Evolutionary conservation across 202 grass and related monocot species (phyloP).

Genomic region (Miscanthus sacchariflorus): DNA sequence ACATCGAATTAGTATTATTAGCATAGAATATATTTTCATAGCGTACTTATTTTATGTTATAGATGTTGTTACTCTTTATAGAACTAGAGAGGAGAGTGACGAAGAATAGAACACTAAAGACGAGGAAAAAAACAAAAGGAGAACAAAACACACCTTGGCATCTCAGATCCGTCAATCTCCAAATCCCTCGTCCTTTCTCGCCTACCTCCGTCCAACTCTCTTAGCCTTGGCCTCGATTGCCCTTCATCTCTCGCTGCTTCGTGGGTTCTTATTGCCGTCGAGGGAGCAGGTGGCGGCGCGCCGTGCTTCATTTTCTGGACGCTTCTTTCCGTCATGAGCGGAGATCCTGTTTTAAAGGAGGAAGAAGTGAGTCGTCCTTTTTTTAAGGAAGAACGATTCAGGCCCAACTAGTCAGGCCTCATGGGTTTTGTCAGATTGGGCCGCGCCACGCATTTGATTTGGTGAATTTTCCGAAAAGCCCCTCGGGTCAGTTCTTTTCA

Average conservation of each 20-base stretch:
- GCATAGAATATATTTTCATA: no score
- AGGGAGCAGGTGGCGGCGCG: background rate
- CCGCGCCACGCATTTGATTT: background rate
- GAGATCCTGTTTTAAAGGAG: background rate
- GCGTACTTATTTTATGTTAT: no score
- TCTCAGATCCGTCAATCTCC: background rate
- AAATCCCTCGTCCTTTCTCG: background rate
- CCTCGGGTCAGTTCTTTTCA: background rate
- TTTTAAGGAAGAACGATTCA: background rate
- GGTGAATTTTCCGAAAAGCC: background rate
- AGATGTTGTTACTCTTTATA: no score
- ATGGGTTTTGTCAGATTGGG: slow-evolving; percentile 4
- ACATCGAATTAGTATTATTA: no score
- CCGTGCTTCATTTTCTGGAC: background rate
- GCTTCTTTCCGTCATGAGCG: background rate
- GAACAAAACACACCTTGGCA: slow-evolving; percentile 14
- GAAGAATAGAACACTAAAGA: background rate
- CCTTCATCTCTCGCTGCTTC: background rate
- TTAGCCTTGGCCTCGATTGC: background rate
- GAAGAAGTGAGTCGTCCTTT: background rate
- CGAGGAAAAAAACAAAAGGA: background rate
- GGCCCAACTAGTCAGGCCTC: background rate
- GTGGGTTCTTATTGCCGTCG: background rate
- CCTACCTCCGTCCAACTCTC: background rate
- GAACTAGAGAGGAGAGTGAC: background rate